These are phyloP conservation scores for Ganoderma sp. DNA, from an alignment of 1,284 basidiomycete species.

Conservation along the genomic window DNA sequence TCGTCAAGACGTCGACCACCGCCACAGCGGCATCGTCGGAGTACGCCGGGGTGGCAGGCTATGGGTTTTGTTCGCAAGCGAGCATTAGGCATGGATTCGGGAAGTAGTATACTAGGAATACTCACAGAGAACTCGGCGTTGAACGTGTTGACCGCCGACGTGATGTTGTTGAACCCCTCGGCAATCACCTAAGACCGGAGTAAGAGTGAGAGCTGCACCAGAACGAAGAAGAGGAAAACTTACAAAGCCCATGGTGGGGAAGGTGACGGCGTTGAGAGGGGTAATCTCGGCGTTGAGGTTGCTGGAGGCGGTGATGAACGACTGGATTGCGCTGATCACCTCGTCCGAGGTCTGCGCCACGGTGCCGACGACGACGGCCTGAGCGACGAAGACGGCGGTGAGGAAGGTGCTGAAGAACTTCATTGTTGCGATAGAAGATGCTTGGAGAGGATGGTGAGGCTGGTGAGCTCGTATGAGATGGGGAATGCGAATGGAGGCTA, in stretches of 20 bases:
- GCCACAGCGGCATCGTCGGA: neutral
- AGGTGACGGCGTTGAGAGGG: neutral
- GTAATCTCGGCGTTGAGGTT: neutral
- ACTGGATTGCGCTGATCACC: neutral
- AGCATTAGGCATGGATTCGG: too few species aligned
- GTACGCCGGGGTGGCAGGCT: neutral
- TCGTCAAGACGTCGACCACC: slow-evolving; percentile 7
- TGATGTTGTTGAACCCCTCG: slow-evolving; percentile 1
- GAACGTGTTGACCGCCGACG: neutral
- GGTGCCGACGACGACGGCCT: neutral
- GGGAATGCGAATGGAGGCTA: neutral
- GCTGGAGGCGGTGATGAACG: neutral
- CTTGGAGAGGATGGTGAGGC: neutral
- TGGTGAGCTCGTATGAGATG: neutral
- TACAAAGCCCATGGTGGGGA: neutral
- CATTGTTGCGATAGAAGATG: neutral
- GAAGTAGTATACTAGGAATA: too few species aligned
- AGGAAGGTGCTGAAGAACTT: slow-evolving; percentile 9
- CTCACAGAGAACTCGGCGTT: slow-evolving; percentile 4
- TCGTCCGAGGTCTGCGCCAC: slow-evolving; percentile 4
- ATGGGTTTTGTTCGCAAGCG: too few species aligned
- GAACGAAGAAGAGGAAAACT: neutral
- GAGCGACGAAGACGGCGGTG: neutral
- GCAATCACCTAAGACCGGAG: neutral
- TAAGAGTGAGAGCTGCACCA: neutral